Base-by-base conservation (phyloP, 345 rosid species). In the Fremontodendron californicum region DNA sequence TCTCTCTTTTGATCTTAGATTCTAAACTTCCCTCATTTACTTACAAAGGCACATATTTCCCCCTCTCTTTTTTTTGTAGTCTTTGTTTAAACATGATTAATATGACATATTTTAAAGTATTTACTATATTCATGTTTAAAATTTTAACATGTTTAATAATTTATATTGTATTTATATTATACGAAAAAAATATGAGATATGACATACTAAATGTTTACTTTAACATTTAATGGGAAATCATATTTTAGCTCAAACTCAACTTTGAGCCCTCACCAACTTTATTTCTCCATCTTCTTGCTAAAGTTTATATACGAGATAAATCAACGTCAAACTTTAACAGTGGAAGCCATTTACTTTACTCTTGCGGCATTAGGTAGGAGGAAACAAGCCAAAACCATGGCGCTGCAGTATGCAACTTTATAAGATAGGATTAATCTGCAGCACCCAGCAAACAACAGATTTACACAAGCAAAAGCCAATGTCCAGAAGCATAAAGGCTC, bases 1-100 rank as follows among this genome's bases (percentile, higher is more conserved):
- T 83, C 86, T 52, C 77, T 65, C 54, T 63, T 67, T 54, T 54
- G 4, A 7, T 43, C 48, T 43, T 8, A n/a, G n/a, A n/a, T n/a
- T n/a, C n/a, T n/a, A 43, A 7, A 43, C 48, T 43, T 43, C 6
- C 60, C n/a, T 21, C 10, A 6, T 68, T n/a, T n/a, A n/a, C n/a
- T n/a, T n/a, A n/a, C n/a, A n/a, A n/a, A n/a, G n/a, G n/a, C n/a
- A n/a, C n/a, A n/a, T n/a, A n/a, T n/a, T n/a, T n/a, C n/a, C n/a
- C n/a, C n/a, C n/a, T n/a, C n/a, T n/a, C n/a, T n/a, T n/a, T n/a
- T n/a, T n/a, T n/a, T n/a, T n/a, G n/a, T n/a, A n/a, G n/a, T n/a
- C n/a, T n/a, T n/a, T n/a, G n/a, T n/a, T n/a, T n/a, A n/a, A n/a
- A n/a, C n/a, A n/a, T n/a, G n/a, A n/a, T n/a, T n/a, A n/a, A n/a